These are phyloP conservation scores for Coemansia sp. DNA, from an alignment of 192 early-diverging fungal genomes.

Conservation along the genomic window DNA sequence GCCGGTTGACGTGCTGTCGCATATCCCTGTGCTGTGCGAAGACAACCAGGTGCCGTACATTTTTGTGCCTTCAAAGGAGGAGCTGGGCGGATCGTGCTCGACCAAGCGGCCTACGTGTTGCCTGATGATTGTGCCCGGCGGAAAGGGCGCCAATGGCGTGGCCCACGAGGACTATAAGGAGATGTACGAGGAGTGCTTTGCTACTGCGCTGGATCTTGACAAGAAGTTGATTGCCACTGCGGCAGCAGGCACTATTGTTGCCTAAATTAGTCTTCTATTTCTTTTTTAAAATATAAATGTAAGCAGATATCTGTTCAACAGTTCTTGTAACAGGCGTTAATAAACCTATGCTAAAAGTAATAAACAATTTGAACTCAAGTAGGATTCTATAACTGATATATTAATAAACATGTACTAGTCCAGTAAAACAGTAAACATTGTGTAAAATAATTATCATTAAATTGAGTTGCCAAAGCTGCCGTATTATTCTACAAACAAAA, in stretches of 20 bases:
- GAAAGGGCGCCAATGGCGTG: slow-evolving; percentile 68
- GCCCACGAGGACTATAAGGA: slow-evolving; percentile 84
- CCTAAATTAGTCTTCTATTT: not conserved
- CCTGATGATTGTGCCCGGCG: slow-evolving; percentile 84
- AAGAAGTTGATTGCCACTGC: slow-evolving; percentile 60
- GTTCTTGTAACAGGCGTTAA: too few species aligned
- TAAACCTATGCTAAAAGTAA: too few species aligned
- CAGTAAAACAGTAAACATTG: too few species aligned
- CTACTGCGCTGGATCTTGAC: slow-evolving; percentile 77
- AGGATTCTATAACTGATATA: too few species aligned
- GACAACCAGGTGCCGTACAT: slow-evolving; percentile 92
- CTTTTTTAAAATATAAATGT: not conserved
- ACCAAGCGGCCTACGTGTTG: slow-evolving; percentile 95
- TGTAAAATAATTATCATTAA: too few species aligned
- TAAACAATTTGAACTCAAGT: too few species aligned
- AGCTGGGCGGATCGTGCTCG: slow-evolving; percentile 86
- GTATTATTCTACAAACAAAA: too few species aligned
- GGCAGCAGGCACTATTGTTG: slow-evolving; percentile 19
- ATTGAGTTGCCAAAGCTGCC: too few species aligned
- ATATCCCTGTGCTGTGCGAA: slow-evolving; percentile 97
- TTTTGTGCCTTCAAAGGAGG: slow-evolving; percentile 94
- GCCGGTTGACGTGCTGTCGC: slow-evolving; percentile 96
- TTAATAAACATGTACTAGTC: too few species aligned
- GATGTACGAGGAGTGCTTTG: slow-evolving; percentile 77
- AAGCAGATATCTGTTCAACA: not conserved